phyloP scores from a whole-genome alignment of 306 rosid species.

The Malus domestica region ASM211411v1 NC_041803.1:9375001-9375500 shows the following conservation, averaged over 20 bases:
- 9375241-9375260: constrained; percentile 71
- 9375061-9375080: constrained; percentile 59
- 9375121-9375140: constrained; percentile 69
- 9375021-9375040: background rate
- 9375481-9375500: background rate
- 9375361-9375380: background rate
- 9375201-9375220: constrained; percentile 96
- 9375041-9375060: background rate
- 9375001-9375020: constrained; percentile 7
- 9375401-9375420: background rate
- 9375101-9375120: constrained; percentile 82
- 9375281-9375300: constrained; percentile 95
- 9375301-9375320: constrained; percentile 24
- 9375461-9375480: no score
- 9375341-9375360: background rate
- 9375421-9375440: background rate
- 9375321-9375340: constrained; percentile 8
- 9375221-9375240: constrained; percentile 89
- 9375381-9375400: background rate
- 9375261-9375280: constrained; percentile 53
- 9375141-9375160: constrained; percentile 66
- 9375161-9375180: constrained; percentile 80
- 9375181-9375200: constrained; percentile 89
- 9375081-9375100: constrained; percentile 68
- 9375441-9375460: background rate